Conservation (phyloP, 176 grass and related monocot genomes). For the Musa troglodytarum region DNA sequence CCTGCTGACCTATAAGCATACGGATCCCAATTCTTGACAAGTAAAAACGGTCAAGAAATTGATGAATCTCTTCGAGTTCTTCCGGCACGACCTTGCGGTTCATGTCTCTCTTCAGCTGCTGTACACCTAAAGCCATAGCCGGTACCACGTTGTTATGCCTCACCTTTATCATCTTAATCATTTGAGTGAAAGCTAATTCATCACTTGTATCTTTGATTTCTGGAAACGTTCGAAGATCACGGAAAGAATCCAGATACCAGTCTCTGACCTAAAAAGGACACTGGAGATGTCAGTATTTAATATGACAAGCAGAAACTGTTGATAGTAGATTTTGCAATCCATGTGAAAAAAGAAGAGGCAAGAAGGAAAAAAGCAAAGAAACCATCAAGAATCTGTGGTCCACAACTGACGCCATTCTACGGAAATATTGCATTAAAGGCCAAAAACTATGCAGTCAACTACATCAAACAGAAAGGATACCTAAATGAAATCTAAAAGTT, state of each 20-base stretch:
- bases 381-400: not conserved
- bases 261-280: slow-evolving; percentile 59
- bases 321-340: not conserved
- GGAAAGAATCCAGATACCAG: slow-evolving; percentile 97
- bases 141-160: slow-evolving; percentile 91
- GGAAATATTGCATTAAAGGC: not conserved
- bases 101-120: slow-evolving; percentile 80
- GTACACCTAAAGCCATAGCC: slow-evolving; percentile 77
- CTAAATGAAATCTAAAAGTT: not conserved
- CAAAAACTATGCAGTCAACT: not conserved
- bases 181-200: slow-evolving; percentile 65
- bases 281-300: slow-evolving; percentile 12
- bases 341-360: not conserved
- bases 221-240: slow-evolving; percentile 64
- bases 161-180: slow-evolving; percentile 77
- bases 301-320: not conserved
- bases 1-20: slow-evolving; percentile 82
- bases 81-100: slow-evolving; percentile 30
- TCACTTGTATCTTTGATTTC: slow-evolving; percentile 49
- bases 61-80: slow-evolving; percentile 58
- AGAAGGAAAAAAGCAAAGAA: not conserved
- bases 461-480: too few relatives aligned
- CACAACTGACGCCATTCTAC: not conserved
- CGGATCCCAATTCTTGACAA: slow-evolving; percentile 88
- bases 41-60: slow-evolving; percentile 93